A percentile compares a stretch with the other conserved stretches of the same genome.
Conservation (phyloP, 2,329 filamentous ascomycete species). For the Curvularia spicifera region DNA sequence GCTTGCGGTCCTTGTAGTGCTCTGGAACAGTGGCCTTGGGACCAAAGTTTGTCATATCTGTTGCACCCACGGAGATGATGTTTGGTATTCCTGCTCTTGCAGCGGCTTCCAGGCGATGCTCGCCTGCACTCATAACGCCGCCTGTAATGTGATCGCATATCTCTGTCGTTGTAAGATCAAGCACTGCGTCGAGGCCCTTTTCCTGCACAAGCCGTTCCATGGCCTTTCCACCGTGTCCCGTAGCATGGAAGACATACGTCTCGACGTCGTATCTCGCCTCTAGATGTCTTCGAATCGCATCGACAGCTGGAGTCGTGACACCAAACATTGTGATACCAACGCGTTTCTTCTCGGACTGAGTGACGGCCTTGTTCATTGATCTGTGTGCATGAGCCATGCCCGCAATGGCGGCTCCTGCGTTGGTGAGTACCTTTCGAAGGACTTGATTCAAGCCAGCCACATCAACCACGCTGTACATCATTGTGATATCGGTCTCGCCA, state of each 20-base stretch:
- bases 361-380: constrained; percentile 1
- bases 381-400: constrained; percentile 63
- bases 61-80: constrained; percentile 58
- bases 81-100: constrained; percentile 64
- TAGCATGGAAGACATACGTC: constrained; percentile 72
- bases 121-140: constrained; percentile 67
- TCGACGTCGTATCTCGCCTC: constrained; percentile 54
- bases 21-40: constrained; percentile 62
- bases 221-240: constrained; percentile 69
- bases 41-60: constrained; percentile 66
- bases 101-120: constrained; percentile 63
- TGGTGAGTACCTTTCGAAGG: constrained; percentile 63
- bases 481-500: constrained; percentile 70
- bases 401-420: constrained; percentile 67
- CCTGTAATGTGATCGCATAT: constrained; percentile 67
- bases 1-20: constrained; percentile 57
- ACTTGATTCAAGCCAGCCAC: constrained; percentile 70
- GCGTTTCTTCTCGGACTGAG: constrained; percentile 49
- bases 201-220: constrained; percentile 70
- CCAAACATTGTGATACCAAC: constrained; percentile 77
- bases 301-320: constrained; percentile 71
- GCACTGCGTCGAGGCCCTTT: constrained; percentile 66
- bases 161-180: constrained; percentile 76
- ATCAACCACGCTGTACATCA: constrained; percentile 76
- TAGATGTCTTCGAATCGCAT: constrained; percentile 60